phyloP scores from a whole-genome alignment of 2,329 filamentous ascomycete species.

The Penicillium psychrosexuale region DNA sequence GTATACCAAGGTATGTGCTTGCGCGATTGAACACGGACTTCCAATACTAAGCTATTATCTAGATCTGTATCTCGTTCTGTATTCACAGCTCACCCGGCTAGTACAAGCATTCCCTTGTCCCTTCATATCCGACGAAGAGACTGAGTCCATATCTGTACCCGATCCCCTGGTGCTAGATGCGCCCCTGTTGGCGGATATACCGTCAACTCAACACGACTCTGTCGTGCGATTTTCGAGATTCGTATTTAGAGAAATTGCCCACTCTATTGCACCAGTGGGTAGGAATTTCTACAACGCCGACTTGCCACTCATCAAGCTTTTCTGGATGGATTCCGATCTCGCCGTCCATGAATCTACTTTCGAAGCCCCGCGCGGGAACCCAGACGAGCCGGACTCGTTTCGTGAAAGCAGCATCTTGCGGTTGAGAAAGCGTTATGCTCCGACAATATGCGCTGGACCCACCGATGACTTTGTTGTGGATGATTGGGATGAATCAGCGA shows the following conservation, averaged over 20 bases:
- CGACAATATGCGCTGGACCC: conserved; percentile 6
- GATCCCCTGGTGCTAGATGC: conserved; percentile 37
- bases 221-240: conserved; percentile 30
- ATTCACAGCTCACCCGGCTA: conserved; percentile 39
- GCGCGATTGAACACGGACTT: neutral
- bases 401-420: conserved; percentile 22
- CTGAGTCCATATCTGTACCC: conserved; percentile 23
- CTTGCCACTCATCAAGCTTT: conserved; percentile 36
- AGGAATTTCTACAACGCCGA: conserved; percentile 20
- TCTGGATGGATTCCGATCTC: conserved; percentile 33
- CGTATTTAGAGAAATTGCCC: conserved; percentile 32
- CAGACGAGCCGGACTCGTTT: conserved; percentile 14
- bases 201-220: conserved; percentile 6
- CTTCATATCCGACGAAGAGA: conserved; percentile 19
- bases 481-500: conserved; percentile 35
- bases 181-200: conserved; percentile 17
- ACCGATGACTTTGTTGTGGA: conserved; percentile 38
- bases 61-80: conserved; percentile 42
- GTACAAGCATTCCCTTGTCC: conserved; percentile 34
- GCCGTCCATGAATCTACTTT: conserved; percentile 38
- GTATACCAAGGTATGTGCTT: conserved; percentile 31
- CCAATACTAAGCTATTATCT: conserved; percentile 5
- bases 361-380: conserved; percentile 12
- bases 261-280: conserved; percentile 16
- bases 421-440: conserved; percentile 19